Conservation (phyloP, 1,139 yeast species). For the Suhomyces maxii region DNA sequence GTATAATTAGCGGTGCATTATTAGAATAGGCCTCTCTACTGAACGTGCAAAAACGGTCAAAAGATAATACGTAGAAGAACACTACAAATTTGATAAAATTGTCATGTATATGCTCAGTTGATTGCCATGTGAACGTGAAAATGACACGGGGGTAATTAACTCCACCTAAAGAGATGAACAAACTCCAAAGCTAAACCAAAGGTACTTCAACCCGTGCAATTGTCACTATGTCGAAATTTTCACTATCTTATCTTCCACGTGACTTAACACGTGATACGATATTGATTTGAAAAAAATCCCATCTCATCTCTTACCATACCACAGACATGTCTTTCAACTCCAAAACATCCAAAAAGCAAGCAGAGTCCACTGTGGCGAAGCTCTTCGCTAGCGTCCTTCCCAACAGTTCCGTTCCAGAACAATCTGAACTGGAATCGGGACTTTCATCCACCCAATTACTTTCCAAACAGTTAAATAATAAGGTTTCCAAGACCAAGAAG, state of each 20-base stretch:
- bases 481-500: conserved; percentile 33
- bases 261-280: neutral
- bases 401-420: conserved; percentile 26
- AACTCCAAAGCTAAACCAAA: too few species aligned
- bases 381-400: conserved; percentile 45
- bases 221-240: too few species aligned
- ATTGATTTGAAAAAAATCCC: neutral
- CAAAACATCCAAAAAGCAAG: conserved; percentile 31
- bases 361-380: conserved; percentile 42
- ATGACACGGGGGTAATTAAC: too few species aligned
- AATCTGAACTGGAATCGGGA: conserved; percentile 6
- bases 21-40: too few species aligned
- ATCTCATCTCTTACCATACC: neutral
- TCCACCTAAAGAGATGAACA: too few species aligned
- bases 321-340: conserved; percentile 31
- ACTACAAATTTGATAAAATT: too few species aligned
- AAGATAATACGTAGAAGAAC: too few species aligned
- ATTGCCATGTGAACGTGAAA: too few species aligned
- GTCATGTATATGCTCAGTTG: too few species aligned
- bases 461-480: conserved; percentile 13
- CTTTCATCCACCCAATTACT: conserved; percentile 25
- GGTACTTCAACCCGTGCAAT: too few species aligned
- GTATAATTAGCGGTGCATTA: too few species aligned
- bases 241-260: neutral
- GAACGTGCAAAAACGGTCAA: too few species aligned